Base-by-base conservation (phyloP, 2,329 filamentous ascomycete species). In the Aspergillus uvarum region DNA sequence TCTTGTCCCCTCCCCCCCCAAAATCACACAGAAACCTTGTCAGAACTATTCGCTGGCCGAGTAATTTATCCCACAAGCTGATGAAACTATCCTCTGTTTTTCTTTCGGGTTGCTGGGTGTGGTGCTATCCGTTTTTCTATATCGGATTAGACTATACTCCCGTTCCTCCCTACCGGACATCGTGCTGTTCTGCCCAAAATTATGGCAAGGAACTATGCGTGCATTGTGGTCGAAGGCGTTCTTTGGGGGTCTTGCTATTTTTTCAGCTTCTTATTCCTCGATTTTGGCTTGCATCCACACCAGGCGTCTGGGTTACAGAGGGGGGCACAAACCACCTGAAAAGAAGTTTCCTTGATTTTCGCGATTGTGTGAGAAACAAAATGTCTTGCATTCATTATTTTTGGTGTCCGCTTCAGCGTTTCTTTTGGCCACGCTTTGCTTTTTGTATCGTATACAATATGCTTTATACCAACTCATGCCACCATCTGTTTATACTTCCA, bases 221-320 rank as follows among this genome's bases (percentile, higher is more conserved):
- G 35, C 16, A 26, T 35, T 42, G 38, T 16, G 16, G 16, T 44
- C 5, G 35, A 53, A 22, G 51, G 51, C 51, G 51, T 53, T 53
- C 5, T 44, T 22, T 22, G 3, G 21, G 35, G 51, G 11, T 54
- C 55, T 29, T 44, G 26, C 29, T 47, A 16, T 16, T 26, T 47
- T 24, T 47, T 54, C 4, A 42, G n/a, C n/a, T 47, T 24, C 16
- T 52, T 63, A 58, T 56, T 54, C 54, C 21, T 51, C 26, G 26
- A 16, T 42, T 14, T 38, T 16, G 21, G 11, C 16, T 32, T 42
- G 51, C 51, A 53, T 48, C 26, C 19, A 32, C 21, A 55, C 31
- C 44, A 19, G 42, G 52, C 52, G 52, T 54, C 52, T 54, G 52
- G 52, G 26, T 29, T 29, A 29, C 26, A 29, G 26, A 29, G 26